Evolutionary conservation across 129 eudicot genomes (phyloP), one percentile per base, ranked within the genome.

Genomic region (Lonicera japonica): DNA sequence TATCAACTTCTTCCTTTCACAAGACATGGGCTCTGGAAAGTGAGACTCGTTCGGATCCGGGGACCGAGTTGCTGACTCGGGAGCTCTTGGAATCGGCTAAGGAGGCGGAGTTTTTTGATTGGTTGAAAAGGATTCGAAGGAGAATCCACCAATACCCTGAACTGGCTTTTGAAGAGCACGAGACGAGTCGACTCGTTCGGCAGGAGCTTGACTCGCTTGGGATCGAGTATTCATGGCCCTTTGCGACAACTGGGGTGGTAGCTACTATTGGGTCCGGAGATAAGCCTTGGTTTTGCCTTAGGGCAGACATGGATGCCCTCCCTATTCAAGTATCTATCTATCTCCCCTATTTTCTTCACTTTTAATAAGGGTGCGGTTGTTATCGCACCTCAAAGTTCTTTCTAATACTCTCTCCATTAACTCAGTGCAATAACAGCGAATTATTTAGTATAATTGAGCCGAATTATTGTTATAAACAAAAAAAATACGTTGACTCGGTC

Each of bases 221-320:
- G 2, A 60, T 83, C 8, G 23, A 63, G 56, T 79, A 83, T 34
- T 21, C 70, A 10, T 83, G 83, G 83, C 90, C 90, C 7, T 54
- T 75, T 34, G 90, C 83, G 1, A 40, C 67, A 22, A 83, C 86
- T 20, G 90, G 90, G 4, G 29, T 83, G 51, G 77, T 83, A 15
- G 90, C 77, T 18, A 56, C 73, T 29, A 65, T 83, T 71, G 86
- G 90, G 54, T 79, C 90, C 10, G 90, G 86, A 11, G 69, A 29
- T 22, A 56, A 75, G 19, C 90, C 90, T 19, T 79, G 77, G 76
- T 73, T 83, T 36, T 81, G 70, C 70, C 82, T 79, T 36, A 62
- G 90, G 69, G 90, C 90, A 2, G 90, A 83, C 68, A 83, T 83
- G 90, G 90, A 83, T 54, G 86, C 83, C 48, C 90, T 83, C 21